phyloP scores from a whole-genome alignment of 169 alveolate species.

The Hammondia hammondi region DNA sequence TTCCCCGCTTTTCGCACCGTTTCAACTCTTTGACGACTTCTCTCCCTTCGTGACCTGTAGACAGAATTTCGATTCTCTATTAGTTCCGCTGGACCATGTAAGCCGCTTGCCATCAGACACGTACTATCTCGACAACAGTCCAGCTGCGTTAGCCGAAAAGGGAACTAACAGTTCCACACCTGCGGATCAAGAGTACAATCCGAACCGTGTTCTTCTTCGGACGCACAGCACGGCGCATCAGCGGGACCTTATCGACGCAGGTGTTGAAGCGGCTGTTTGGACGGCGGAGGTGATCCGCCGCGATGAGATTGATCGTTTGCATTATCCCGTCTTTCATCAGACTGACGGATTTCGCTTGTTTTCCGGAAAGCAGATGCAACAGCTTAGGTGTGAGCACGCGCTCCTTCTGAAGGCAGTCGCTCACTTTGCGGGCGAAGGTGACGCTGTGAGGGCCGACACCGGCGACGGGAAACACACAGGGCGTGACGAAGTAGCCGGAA shows the following conservation, averaged over 20 bases:
- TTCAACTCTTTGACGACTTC: constrained; percentile 69
- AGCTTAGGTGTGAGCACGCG: constrained; percentile 52
- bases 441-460: not conserved
- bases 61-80: constrained; percentile 83
- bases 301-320: constrained; percentile 87
- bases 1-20: not conserved
- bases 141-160: not conserved
- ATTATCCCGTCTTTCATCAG: constrained; percentile 90
- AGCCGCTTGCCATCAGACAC: constrained; percentile 82
- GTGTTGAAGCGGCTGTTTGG: constrained; percentile 71
- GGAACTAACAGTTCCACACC: not conserved
- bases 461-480: not conserved
- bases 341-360: constrained; percentile 81
- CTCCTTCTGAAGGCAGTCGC: constrained; percentile 21
- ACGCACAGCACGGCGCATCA: constrained; percentile 87
- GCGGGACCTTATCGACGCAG: constrained; percentile 76
- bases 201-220: constrained; percentile 68
- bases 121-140: constrained; percentile 74
- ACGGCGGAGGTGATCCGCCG: constrained; percentile 86
- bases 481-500: not conserved
- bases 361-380: not conserved
- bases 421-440: not conserved
- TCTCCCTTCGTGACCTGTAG: constrained; percentile 76
- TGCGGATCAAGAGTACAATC: not conserved
- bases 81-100: constrained; percentile 82